Conservation (phyloP, 345 rosid species). For the Carallia pectinifolia region DNA sequence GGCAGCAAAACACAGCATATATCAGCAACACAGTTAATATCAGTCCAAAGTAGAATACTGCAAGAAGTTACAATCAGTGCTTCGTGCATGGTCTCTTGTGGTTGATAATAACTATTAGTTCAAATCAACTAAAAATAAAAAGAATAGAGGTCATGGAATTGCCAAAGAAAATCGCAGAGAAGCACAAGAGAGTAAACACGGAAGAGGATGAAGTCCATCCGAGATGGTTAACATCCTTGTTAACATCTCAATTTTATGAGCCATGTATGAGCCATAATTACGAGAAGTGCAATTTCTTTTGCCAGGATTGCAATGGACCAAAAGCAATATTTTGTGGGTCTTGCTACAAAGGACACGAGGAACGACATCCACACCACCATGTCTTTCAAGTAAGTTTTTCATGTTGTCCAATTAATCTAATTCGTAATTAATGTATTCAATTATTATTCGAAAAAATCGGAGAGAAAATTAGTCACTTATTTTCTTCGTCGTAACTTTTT, state of each 20-base stretch:
- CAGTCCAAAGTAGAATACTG: no score
- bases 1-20: conserved; percentile 40
- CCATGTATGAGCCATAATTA: neutral
- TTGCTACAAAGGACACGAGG: neutral
- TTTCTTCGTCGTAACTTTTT: neutral
- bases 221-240: neutral
- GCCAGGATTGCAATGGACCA: neutral
- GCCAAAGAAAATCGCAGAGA: no score
- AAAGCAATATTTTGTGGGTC: conserved; percentile 2
- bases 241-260: conserved; percentile 14
- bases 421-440: neutral
- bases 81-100: no score
- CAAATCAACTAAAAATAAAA: no score
- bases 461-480: no score
- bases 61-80: no score
- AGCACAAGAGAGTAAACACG: neutral
- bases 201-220: neutral
- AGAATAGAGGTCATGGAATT: neutral
- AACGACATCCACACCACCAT: neutral
- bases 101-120: no score
- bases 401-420: no score
- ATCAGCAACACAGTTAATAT: neutral
- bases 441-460: neutral
- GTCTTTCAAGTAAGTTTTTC: conserved; percentile 1
- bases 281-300: neutral